Evolutionary conservation across 148 eudicot genomes (phyloP), one percentile per base, ranked within the genome.

Genomic region (Dianthus caryophyllus): DNA sequence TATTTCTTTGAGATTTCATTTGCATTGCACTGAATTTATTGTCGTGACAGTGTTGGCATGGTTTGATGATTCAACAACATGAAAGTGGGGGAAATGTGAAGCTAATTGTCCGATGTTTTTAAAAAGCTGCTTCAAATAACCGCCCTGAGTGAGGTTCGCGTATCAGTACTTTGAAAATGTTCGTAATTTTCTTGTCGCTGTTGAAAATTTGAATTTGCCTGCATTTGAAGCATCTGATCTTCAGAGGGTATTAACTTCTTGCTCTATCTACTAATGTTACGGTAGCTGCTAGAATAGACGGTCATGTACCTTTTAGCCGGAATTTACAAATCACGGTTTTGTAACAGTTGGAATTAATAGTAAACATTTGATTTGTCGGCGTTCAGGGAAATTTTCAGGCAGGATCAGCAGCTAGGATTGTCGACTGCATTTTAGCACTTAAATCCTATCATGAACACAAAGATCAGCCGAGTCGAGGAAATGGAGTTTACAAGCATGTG

Each of bases 81-180:
- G n/a, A n/a, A n/a, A n/a, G n/a, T n/a, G n/a, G n/a, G n/a, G n/a
- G n/a, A n/a, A n/a, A n/a, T n/a, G n/a, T n/a, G n/a, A n/a, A n/a
- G n/a, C n/a, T n/a, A n/a, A n/a, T n/a, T n/a, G n/a, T n/a, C n/a
- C n/a, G n/a, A n/a, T n/a, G n/a, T n/a, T n/a, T n/a, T n/a, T n/a
- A n/a, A n/a, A n/a, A n/a, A n/a, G n/a, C n/a, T n/a, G n/a, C n/a
- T n/a, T n/a, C n/a, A n/a, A n/a, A n/a, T n/a, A n/a, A n/a, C n/a
- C n/a, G n/a, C n/a, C n/a, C n/a, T n/a, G n/a, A n/a, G n/a, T n/a
- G n/a, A n/a, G n/a, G 83, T 92, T 96, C 25, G 99, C 99, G 11
- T 94, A 86, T 85, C 99, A 94, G 36, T 90, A 86, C 80, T 94
- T 94, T 78, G 99, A 94, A 87, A 94, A 94, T 69, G 84, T 94